A percentile compares a stretch with the other conserved stretches of the same genome.
Evolutionary conservation across 1,284 basidiomycete species (phyloP).

Genomic region (Pterula multifida): DNA sequence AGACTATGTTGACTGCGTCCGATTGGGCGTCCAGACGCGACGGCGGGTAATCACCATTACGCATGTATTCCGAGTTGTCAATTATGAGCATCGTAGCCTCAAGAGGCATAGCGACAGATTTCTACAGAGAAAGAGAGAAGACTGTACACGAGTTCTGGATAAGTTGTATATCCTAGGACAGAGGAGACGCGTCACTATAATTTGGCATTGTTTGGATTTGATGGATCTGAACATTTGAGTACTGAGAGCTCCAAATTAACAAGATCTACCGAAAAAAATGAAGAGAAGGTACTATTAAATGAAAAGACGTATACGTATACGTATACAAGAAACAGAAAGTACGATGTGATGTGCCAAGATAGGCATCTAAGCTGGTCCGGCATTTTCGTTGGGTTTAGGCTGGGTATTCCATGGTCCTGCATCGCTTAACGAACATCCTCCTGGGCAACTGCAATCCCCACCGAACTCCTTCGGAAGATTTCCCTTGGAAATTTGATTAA

Average conservation of each 20-base stretch:
- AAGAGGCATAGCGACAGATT: constrained; percentile 62
- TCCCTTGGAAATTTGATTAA: constrained; percentile 73
- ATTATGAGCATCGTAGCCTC: constrained; percentile 91
- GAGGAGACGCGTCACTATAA: constrained; percentile 2
- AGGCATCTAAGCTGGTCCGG: neutral
- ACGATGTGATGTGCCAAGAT: neutral
- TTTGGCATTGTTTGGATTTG: neutral
- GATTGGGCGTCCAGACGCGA: constrained; percentile 83
- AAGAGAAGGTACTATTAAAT: neutral
- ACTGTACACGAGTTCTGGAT: neutral
- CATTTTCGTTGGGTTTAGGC: neutral
- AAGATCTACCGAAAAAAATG: no score
- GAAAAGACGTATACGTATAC: neutral
- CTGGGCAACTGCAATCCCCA: constrained; percentile 68
- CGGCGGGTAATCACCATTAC: constrained; percentile 90
- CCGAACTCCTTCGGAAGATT: constrained; percentile 83
- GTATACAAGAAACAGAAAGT: neutral
- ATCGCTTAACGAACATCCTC: constrained; percentile 83
- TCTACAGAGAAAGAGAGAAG: neutral
- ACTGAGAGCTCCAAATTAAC: no score
- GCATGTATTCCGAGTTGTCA: constrained; percentile 93
- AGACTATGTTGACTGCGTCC: constrained; percentile 86
- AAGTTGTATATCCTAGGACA: neutral
- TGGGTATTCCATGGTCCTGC: constrained; percentile 84
- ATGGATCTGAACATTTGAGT: no score